Evolutionary conservation across 352 stramenopile species (phyloP).

Genomic region (Peronospora farinosa): DNA sequence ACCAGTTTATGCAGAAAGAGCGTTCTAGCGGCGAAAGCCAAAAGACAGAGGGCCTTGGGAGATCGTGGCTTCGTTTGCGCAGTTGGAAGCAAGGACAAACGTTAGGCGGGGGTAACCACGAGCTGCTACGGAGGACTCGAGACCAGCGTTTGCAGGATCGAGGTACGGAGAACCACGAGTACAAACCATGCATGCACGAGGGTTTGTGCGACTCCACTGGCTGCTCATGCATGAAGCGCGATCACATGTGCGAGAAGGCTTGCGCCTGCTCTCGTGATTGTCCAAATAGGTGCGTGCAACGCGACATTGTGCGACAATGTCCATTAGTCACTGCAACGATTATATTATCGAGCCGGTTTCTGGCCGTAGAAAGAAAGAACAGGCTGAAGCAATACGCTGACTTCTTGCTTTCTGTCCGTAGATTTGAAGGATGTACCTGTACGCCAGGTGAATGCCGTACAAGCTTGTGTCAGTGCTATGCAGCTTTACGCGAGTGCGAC

Average conservation of each 20-base stretch:
- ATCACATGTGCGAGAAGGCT: conserved; percentile 44
- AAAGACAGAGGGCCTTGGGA: conserved; percentile 1
- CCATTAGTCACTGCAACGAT: not conserved
- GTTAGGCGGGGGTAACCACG: conserved; percentile 43
- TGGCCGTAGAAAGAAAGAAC: not conserved
- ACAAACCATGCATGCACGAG: conserved; percentile 68
- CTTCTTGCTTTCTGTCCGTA: conserved; percentile 3
- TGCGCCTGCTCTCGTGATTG: conserved; percentile 38
- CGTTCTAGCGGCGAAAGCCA: conserved; percentile 7
- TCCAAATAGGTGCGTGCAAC: conserved; percentile 33
- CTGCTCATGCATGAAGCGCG: conserved; percentile 58
- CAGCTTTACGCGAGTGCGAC: conserved; percentile 50
- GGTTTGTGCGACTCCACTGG: conserved; percentile 44
- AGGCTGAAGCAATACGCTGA: not conserved
- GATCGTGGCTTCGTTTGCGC: conserved; percentile 19
- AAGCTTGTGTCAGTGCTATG: conserved; percentile 44
- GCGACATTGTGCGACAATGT: not conserved
- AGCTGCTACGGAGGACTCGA: conserved; percentile 55
- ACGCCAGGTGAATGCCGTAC: conserved; percentile 37
- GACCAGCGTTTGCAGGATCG: conserved; percentile 60
- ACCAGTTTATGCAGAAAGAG: conserved; percentile 38
- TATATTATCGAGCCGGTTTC: not conserved
- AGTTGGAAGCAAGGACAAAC: conserved; percentile 36
- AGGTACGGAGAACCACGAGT: conserved; percentile 51
- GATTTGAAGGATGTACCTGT: conserved; percentile 52